Base-by-base conservation (phyloP, 2,329 filamentous ascomycete species). In the Colletotrichum sp. region DNA sequence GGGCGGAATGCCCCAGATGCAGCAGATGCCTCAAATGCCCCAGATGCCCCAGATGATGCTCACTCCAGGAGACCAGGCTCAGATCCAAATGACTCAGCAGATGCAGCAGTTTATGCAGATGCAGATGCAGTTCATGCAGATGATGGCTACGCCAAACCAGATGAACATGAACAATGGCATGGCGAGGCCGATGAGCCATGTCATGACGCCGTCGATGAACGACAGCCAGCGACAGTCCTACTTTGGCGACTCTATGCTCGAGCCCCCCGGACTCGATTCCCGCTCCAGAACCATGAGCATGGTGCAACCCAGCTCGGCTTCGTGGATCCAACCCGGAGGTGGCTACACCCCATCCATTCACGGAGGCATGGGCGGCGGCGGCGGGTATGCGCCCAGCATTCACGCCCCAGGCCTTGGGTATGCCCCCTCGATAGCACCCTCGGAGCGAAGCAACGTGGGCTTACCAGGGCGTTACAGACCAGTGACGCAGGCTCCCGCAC, bases 81-180 rank as follows among this genome's bases (percentile, higher is more conserved):
- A 96, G 79, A 89, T 96, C 56, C 93, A 96, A 78, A 94, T 97
- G 89, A 93, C 91, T 8, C 93, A 95, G 81, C 94, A 96, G 81
- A 96, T 96, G 94, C 90, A 91, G 71, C 93, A 95, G 80, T 96
- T 96, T 85, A 96, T 96, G 94, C 94, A 96, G 82, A 95, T 97
- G 93, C 95, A 98, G 83, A 96, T 97, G 94, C 94, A 97, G 82
- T 96, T 96, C 85, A 96, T 97, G 94, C 94, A 96, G 80, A 94
- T 95, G 91, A 94, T 95, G 90, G 88, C 89, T 1, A 79, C 81
- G 14, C 85, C 84, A 65, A 86, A 86, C 76, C 82, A 82, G 55
- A 73, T 62, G 58, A 62, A 62, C 30, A 79, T 78, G 68, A 80
- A 77, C 71, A 80, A 78, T 65, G 79, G 70, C 79, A 76, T 77